phyloP scores from a whole-genome alignment of 805 yeast genomes.

The Yamadazyma tumulicola region DNA sequence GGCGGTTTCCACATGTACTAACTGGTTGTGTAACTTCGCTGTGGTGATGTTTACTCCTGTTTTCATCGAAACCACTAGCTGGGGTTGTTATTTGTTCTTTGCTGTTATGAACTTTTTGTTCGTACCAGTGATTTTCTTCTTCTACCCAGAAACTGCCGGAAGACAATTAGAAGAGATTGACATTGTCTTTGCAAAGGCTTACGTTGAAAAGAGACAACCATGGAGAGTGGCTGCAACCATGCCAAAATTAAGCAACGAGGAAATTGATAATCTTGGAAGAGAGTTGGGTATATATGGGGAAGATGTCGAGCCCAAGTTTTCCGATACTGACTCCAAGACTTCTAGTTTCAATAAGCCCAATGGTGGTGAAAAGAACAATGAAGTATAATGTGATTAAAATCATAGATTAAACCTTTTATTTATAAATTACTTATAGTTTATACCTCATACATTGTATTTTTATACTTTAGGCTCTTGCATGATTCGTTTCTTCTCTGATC shows the following conservation, averaged over 20 bases:
- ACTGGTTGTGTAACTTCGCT: constrained; percentile 42
- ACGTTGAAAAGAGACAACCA: constrained; percentile 52
- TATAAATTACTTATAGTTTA: too few species aligned
- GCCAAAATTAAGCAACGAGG: constrained; percentile 52
- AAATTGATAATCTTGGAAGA: constrained; percentile 57
- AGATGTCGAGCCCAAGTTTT: constrained; percentile 8
- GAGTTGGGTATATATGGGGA: constrained; percentile 52
- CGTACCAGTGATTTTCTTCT: constrained; percentile 38
- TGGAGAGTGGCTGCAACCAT: constrained; percentile 60
- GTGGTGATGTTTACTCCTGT: constrained; percentile 47
- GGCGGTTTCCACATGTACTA: constrained; percentile 42
- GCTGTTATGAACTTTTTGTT: constrained; percentile 34
- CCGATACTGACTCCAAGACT: constrained; percentile 17
- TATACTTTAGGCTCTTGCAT: background rate
- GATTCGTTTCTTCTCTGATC: background rate
- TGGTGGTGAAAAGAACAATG: background rate
- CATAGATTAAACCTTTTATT: too few species aligned
- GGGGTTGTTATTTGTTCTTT: constrained; percentile 43
- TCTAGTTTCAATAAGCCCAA: background rate
- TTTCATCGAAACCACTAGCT: constrained; percentile 36
- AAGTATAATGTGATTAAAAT: too few species aligned
- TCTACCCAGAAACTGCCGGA: constrained; percentile 44
- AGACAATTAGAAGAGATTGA: constrained; percentile 44
- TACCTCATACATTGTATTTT: too few species aligned
- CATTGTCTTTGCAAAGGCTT: constrained; percentile 57